A percentile compares a stretch with the other conserved stretches of the same genome.
phyloP scores from a whole-genome alignment of 768 basidiomycete genomes.

The Pisolithus marmoratus region DNA sequence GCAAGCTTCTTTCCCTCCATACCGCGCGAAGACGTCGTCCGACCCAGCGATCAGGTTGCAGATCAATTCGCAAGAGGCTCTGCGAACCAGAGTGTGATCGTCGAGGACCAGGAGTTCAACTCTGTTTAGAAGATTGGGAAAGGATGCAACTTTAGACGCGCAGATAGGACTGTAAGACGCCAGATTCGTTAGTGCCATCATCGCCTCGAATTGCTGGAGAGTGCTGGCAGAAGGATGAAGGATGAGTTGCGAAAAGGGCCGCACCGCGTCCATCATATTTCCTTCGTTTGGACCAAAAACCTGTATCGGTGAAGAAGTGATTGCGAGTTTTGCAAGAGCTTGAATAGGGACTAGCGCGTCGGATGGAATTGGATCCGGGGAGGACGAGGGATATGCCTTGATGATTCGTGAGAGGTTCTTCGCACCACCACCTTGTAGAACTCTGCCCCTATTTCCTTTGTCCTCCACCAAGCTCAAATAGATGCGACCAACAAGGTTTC shows the following conservation, averaged over 20 bases:
- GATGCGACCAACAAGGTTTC: constrained; percentile 51
- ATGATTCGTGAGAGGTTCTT: constrained; percentile 59
- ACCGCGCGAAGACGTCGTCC: constrained; percentile 70
- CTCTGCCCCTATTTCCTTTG: constrained; percentile 67
- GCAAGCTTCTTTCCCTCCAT: constrained; percentile 42
- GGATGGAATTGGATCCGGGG: constrained; percentile 19
- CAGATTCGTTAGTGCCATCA: constrained; percentile 96
- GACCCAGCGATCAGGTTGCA: constrained; percentile 86
- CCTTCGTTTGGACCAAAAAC: constrained; percentile 85
- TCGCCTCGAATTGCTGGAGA: constrained; percentile 83
- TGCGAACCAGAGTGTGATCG: constrained; percentile 73
- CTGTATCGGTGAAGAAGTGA: constrained; percentile 84
- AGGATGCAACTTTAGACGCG: constrained; percentile 60
- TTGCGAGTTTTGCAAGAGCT: constrained; percentile 87
- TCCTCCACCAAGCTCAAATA: constrained; percentile 72
- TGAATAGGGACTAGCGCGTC: constrained; percentile 55
- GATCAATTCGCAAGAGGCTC: constrained; percentile 85
- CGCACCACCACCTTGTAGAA: constrained; percentile 74
- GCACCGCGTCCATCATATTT: constrained; percentile 74
- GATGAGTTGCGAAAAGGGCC: constrained; percentile 72
- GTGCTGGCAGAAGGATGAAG: constrained; percentile 61
- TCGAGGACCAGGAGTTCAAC: constrained; percentile 75
- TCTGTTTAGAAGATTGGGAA: constrained; percentile 54
- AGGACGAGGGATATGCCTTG: constrained; percentile 37
- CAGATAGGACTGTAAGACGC: constrained; percentile 68